Percentiles rank a stretch among this genome's conserved stretches.
These are phyloP conservation scores for Globisporangium camurandrum DNA, from an alignment of 352 stramenopile species.

Conservation along the genomic window DNA sequence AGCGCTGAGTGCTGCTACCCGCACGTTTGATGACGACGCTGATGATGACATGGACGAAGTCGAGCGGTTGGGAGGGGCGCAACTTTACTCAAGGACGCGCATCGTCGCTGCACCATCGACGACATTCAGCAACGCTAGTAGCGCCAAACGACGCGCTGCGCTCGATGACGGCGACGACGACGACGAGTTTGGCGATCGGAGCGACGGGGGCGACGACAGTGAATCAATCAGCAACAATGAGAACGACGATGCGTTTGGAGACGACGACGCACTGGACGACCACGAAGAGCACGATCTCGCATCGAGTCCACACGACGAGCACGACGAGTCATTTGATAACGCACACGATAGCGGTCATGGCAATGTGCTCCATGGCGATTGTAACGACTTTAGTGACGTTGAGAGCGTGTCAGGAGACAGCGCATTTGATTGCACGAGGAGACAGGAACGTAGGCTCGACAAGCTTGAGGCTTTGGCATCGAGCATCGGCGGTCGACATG, in stretches of 20 bases:
- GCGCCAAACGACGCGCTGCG: not conserved
- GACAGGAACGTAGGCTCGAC: not conserved
- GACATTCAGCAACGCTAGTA: not conserved
- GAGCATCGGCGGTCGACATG: not conserved
- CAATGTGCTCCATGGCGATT: not conserved
- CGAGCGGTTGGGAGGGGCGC: slow-evolving; percentile 6
- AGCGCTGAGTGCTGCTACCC: not conserved
- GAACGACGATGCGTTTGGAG: too few species aligned
- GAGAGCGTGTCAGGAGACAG: not conserved
- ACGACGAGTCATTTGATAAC: slow-evolving; percentile 5
- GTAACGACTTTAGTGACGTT: too few species aligned
- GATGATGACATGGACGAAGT: slow-evolving; percentile 15
- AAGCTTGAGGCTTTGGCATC: not conserved
- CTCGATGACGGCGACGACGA: not conserved
- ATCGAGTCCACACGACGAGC: not conserved
- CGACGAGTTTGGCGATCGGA: not conserved
- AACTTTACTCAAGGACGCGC: not conserved
- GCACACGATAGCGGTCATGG: slow-evolving; percentile 1
- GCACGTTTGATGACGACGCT: slow-evolving; percentile 8
- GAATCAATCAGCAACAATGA: too few species aligned
- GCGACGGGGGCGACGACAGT: not conserved
- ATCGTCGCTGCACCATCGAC: not conserved
- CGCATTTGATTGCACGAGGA: too few species aligned
- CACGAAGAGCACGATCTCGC: not conserved
- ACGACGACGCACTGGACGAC: too few species aligned